These are phyloP conservation scores for Periglandula ipomoeae DNA, from an alignment of 2,329 filamentous ascomycete genomes.

Conservation along the genomic window DNA sequence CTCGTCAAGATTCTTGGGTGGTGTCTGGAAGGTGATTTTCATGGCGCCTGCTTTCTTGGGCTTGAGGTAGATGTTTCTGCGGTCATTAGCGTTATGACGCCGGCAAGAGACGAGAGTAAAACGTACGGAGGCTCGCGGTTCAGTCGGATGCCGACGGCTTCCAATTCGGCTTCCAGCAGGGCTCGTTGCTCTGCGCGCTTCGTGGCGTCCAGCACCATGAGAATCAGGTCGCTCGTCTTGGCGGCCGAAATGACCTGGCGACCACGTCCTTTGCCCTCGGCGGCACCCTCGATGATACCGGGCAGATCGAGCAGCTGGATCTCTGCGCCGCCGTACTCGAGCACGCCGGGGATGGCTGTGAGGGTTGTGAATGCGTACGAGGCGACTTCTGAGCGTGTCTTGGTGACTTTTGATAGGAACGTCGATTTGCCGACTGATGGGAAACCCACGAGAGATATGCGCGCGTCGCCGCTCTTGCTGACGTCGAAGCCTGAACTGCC, in stretches of 20 bases:
- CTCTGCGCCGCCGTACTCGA: slow-evolving; percentile 95
- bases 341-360: slow-evolving; percentile 91
- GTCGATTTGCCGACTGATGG: slow-evolving; percentile 98
- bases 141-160: slow-evolving; percentile 87
- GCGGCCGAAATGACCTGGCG: slow-evolving; percentile 95
- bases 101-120: background rate
- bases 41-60: slow-evolving; percentile 92
- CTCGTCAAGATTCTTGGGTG: slow-evolving; percentile 87
- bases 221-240: slow-evolving; percentile 93
- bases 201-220: slow-evolving; percentile 95
- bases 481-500: slow-evolving; percentile 86
- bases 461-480: slow-evolving; percentile 90
- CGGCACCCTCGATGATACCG: slow-evolving; percentile 94
- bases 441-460: slow-evolving; percentile 96
- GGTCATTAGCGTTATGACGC: background rate
- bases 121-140: slow-evolving; percentile 83
- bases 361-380: slow-evolving; percentile 96
- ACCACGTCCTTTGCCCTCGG: slow-evolving; percentile 91
- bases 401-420: slow-evolving; percentile 97
- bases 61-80: slow-evolving; percentile 93
- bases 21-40: slow-evolving; percentile 92
- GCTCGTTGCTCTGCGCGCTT: slow-evolving; percentile 91
- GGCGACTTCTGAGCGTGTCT: slow-evolving; percentile 92
- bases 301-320: slow-evolving; percentile 97
- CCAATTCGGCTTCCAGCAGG: slow-evolving; percentile 81